Conservation (phyloP, 768 basidiomycete genomes). For the Pleurotus platypus region DNA sequence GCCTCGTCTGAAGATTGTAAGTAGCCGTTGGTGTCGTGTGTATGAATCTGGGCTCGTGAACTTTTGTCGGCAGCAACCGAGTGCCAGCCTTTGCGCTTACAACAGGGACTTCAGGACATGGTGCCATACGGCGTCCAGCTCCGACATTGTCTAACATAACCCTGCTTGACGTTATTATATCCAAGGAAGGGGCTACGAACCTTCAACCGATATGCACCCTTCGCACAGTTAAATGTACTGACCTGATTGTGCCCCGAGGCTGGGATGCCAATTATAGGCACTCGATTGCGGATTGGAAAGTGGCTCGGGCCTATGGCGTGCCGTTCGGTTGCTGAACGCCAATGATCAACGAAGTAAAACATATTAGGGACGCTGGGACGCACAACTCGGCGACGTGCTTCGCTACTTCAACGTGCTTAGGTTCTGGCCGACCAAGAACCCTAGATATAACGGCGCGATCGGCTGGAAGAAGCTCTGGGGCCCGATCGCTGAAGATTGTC, state of each 20-base stretch:
- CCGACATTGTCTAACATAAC: not conserved
- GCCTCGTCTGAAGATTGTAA: not conserved
- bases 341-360: slow-evolving; percentile 7
- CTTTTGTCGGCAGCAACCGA: not conserved
- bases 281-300: not conserved
- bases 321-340: slow-evolving; percentile 24
- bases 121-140: too few species aligned
- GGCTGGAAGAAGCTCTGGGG: slow-evolving; percentile 34
- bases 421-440: slow-evolving; percentile 46
- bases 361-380: slow-evolving; percentile 18
- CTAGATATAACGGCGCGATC: slow-evolving; percentile 48
- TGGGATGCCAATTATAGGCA: slow-evolving; percentile 1
- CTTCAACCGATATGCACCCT: too few species aligned
- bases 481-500: slow-evolving; percentile 40
- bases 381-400: slow-evolving; percentile 46
- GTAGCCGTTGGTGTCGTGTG: slow-evolving; percentile 5
- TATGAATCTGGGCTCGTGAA: not conserved
- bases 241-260: not conserved
- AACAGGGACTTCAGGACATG: not conserved
- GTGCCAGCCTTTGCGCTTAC: not conserved
- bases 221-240: too few species aligned
- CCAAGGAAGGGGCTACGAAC: not conserved
- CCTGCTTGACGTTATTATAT: not conserved
- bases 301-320: slow-evolving; percentile 13
- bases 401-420: slow-evolving; percentile 40